Percentiles rank a stretch among this genome's conserved stretches.
Evolutionary conservation across 2,329 filamentous ascomycete species (phyloP).

Genomic region (Venturia carpophila): DNA sequence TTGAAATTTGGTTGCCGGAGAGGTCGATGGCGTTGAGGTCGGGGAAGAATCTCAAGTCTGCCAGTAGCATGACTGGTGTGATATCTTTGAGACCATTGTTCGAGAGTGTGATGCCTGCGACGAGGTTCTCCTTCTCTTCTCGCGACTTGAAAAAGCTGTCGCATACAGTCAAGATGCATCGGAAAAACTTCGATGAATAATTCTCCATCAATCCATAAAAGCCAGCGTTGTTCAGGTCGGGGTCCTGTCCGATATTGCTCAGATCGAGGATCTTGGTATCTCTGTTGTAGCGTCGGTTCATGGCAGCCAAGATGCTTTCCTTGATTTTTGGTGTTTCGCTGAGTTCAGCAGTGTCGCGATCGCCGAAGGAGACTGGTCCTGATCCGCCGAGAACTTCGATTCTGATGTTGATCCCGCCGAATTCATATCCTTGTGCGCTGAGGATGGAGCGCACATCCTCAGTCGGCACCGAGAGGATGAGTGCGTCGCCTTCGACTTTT

Average conservation of each 20-base stretch:
- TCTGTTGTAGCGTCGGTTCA: constrained; percentile 66
- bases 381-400: constrained; percentile 29
- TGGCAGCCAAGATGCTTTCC: constrained; percentile 59
- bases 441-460: constrained; percentile 30
- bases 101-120: constrained; percentile 74
- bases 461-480: constrained; percentile 32
- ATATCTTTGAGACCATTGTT: constrained; percentile 72
- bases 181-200: constrained; percentile 51
- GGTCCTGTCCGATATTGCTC: constrained; percentile 66
- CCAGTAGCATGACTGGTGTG: constrained; percentile 51
- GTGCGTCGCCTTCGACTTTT: constrained; percentile 29
- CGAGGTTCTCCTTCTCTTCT: constrained; percentile 65
- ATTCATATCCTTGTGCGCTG: constrained; percentile 35
- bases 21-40: constrained; percentile 84
- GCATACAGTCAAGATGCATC: constrained; percentile 81
- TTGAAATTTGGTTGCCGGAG: constrained; percentile 70
- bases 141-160: constrained; percentile 66
- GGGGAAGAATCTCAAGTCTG: constrained; percentile 43
- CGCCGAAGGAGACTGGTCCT: constrained; percentile 26
- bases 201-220: constrained; percentile 36
- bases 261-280: constrained; percentile 72
- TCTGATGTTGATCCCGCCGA: constrained; percentile 33
- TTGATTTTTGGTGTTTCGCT: constrained; percentile 50
- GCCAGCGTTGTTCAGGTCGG: constrained; percentile 62
- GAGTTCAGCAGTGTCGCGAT: constrained; percentile 41